Percentiles rank a stretch among this genome's conserved stretches.
phyloP scores from a whole-genome alignment of 495 filamentous ascomycete genomes.

The Penicillium diatomitis region DNA sequence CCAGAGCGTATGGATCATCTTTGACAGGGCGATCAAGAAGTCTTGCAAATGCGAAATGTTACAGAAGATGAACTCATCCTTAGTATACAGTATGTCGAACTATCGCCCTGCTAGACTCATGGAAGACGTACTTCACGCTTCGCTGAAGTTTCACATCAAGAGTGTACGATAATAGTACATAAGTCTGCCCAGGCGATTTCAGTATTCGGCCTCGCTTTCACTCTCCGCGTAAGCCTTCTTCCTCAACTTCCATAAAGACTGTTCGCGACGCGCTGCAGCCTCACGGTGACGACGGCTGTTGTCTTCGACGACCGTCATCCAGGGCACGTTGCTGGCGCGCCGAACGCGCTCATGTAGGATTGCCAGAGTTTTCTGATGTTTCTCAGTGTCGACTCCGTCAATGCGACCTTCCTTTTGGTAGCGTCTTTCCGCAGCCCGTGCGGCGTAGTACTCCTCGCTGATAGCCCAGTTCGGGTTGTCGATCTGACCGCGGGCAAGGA shows the following conservation, averaged over 20 bases:
- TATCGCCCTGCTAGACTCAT: no score
- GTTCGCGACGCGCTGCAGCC: constrained; percentile 23
- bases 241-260: constrained; percentile 35
- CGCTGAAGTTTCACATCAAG: background rate
- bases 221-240: constrained; percentile 38
- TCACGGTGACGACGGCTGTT: constrained; percentile 25
- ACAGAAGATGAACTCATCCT: no score
- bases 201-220: constrained; percentile 36
- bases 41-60: no score
- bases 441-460: constrained; percentile 36
- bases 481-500: constrained; percentile 44
- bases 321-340: constrained; percentile 36
- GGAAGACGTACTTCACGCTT: no score
- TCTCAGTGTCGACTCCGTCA: constrained; percentile 4
- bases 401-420: constrained; percentile 21
- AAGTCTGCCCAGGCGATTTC: background rate
- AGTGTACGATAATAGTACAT: background rate
- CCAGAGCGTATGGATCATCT: no score
- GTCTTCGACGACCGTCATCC: constrained; percentile 38
- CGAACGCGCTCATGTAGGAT: constrained; percentile 26
- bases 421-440: constrained; percentile 29
- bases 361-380: constrained; percentile 15
- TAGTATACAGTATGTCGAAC: no score
- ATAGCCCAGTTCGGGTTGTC: constrained; percentile 46
- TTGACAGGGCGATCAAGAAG: no score